Conservation (phyloP, 1,284 basidiomycete genomes). For the Cutaneotrichosporon cyanovorans region DNA sequence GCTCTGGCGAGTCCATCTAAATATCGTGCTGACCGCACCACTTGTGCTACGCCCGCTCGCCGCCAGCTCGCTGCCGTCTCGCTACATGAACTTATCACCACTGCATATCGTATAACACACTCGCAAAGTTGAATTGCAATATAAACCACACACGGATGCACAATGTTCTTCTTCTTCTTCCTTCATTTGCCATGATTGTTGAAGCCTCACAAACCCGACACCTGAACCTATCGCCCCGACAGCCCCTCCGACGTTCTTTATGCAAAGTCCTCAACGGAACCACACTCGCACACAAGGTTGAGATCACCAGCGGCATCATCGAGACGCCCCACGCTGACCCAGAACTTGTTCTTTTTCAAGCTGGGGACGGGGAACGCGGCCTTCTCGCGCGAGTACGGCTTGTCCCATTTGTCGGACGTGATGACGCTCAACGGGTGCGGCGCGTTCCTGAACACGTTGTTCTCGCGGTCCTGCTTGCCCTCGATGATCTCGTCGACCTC, state of each 20-base stretch:
- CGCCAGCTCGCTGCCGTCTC: too few species aligned
- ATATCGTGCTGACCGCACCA: too few species aligned
- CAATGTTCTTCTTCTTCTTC: neutral
- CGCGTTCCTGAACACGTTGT: constrained; percentile 88
- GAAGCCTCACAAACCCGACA: neutral
- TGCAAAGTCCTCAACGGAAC: constrained; percentile 67
- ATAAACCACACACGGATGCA: neutral
- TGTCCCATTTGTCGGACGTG: constrained; percentile 71
- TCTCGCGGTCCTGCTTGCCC: constrained; percentile 69
- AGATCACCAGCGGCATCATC: constrained; percentile 59
- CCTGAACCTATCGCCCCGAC: constrained; percentile 2
- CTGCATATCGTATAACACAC: too few species aligned
- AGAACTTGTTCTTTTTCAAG: constrained; percentile 80
- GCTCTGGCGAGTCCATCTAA: too few species aligned
- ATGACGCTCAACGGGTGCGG: constrained; percentile 81
- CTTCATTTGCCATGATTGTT: neutral
- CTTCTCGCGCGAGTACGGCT: constrained; percentile 74
- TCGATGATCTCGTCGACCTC: constrained; percentile 82
- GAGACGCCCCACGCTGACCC: constrained; percentile 81
- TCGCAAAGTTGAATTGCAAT: neutral
- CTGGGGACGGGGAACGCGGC: constrained; percentile 77
- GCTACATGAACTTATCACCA: too few species aligned
- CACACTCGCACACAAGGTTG: constrained; percentile 66
- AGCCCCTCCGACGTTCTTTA: too few species aligned
- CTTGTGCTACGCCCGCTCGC: too few species aligned